Base-by-base conservation (phyloP, 1,284 basidiomycete species). In the Puccinia horiana region DNA sequence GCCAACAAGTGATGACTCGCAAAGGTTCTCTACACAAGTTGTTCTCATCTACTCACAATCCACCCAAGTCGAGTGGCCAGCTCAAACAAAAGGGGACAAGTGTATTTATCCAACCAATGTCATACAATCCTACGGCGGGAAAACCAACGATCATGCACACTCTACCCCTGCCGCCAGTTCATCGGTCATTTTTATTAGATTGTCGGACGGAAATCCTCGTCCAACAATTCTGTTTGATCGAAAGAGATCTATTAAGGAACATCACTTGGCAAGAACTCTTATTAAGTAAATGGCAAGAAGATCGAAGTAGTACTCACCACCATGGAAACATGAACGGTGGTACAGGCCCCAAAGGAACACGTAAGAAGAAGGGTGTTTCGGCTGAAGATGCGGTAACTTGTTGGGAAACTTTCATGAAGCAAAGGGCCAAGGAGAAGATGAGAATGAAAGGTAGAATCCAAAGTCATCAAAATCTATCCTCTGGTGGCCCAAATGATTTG, bases 181-280 rank as follows among this genome's bases (percentile, higher is more conserved):
- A 86, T 83, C 83, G 83, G 37, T 86, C 85, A 0, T 85, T 85
- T 84, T 72, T 85, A 49, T 83, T 86, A 12, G 82, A 84, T 26
- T 86, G 84, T 84, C 85, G 85, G 23, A 87, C 93, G 1, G 91
- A 91, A 75, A 88, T 88, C 4, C 87, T 96, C 32, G 93, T 93
- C 0, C 90, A 92, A 79, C 93, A 95, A 85, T 92, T 95, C 85
- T 90, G 92, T 16, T 91, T 95, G 89, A 94, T 96, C 85, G 94
- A 96, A 84, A 90, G 92, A 26, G 94, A 96, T 85, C 88, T 96
- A 78, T 93, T 95, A 86, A 91, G 93, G 85, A 90, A 90, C 29
- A 90, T 96, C 85, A 92, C 91, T 84, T 94, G 94, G 86, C 93
- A 94, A 85, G 94, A 95, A 85, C 88, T 95, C 16, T 91, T 94